Evolutionary conservation across 495 filamentous ascomycete genomes (phyloP).

Genomic region (Paragyromitra xinjiangensis): DNA sequence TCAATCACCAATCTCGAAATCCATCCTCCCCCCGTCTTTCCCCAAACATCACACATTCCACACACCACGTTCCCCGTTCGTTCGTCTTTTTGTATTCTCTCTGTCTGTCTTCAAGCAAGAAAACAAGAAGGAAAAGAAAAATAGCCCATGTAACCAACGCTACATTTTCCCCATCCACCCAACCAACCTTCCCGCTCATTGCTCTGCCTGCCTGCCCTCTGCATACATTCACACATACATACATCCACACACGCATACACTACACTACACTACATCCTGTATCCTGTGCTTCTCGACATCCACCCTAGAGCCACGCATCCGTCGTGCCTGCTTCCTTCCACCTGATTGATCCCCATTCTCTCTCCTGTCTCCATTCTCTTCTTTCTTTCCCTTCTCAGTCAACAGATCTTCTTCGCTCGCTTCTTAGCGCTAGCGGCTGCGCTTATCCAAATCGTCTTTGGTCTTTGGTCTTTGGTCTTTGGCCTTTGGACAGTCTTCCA

Average conservation of each 20-base stretch:
- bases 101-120: not conserved
- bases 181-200: slow-evolving; percentile 14
- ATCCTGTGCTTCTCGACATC: slow-evolving; percentile 44
- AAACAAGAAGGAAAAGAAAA: slow-evolving; percentile 10
- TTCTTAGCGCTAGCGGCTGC: slow-evolving; percentile 50
- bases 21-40: slow-evolving; percentile 15
- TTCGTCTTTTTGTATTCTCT: not conserved
- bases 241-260: slow-evolving; percentile 35
- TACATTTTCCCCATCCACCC: slow-evolving; percentile 9
- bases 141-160: slow-evolving; percentile 43
- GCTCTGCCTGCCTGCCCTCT: slow-evolving; percentile 21
- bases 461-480: slow-evolving; percentile 15
- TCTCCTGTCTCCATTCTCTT: not conserved
- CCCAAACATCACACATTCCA: slow-evolving; percentile 14
- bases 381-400: not conserved
- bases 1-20: slow-evolving; percentile 45
- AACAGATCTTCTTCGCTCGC: slow-evolving; percentile 24
- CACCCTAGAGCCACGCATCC: slow-evolving; percentile 41
- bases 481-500: slow-evolving; percentile 27
- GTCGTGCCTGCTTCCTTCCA: slow-evolving; percentile 41
- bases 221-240: slow-evolving; percentile 21
- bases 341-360: slow-evolving; percentile 28
- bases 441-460: slow-evolving; percentile 47
- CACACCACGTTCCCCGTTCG: slow-evolving; percentile 15
- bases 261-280: slow-evolving; percentile 32